These are phyloP conservation scores for Debaryomycetaceae sp. DNA, from an alignment of 1,139 yeast genomes.

Conservation along the genomic window DNA sequence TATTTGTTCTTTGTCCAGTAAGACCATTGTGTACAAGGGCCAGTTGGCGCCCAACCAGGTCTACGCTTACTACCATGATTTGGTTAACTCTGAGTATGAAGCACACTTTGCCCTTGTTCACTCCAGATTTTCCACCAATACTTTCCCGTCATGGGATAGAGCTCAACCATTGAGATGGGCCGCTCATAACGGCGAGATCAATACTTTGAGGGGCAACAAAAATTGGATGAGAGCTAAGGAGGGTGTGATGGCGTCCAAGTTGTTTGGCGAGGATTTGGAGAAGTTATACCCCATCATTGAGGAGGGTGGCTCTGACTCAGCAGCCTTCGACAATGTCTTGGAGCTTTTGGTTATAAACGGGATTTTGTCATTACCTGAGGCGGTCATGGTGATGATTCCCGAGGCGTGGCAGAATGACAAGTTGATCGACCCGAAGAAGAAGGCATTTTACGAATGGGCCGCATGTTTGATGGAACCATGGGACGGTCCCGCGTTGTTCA, in stretches of 20 bases:
- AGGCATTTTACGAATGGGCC: constrained; percentile 98
- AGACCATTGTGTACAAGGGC: constrained; percentile 93
- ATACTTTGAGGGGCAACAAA: constrained; percentile 94
- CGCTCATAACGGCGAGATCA: constrained; percentile 98
- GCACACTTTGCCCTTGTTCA: constrained; percentile 96
- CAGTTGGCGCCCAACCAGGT: constrained; percentile 97
- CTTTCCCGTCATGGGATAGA: constrained; percentile 99
- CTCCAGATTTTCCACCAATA: constrained; percentile 95
- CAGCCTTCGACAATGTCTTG: constrained; percentile 93
- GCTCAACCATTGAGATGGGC: constrained; percentile 98
- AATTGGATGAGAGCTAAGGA: constrained; percentile 99
- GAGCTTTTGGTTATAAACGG: constrained; percentile 91
- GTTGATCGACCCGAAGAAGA: constrained; percentile 82
- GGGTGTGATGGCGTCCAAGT: constrained; percentile 85
- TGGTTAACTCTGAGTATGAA: constrained; percentile 86
- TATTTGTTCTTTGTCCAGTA: constrained; percentile 86
- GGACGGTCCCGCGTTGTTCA: constrained; percentile 98
- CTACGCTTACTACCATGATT: constrained; percentile 88
- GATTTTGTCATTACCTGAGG: constrained; percentile 89
- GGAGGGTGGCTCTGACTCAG: constrained; percentile 99
- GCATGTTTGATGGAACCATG: constrained; percentile 99
- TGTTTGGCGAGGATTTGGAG: constrained; percentile 90
- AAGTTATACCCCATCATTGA: constrained; percentile 91
- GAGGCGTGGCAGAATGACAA: constrained; percentile 96
- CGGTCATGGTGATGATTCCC: constrained; percentile 94